Conservation (phyloP, 371 early-diverging fungal genomes). For the Quaeritorhiza haematococci region DNA sequence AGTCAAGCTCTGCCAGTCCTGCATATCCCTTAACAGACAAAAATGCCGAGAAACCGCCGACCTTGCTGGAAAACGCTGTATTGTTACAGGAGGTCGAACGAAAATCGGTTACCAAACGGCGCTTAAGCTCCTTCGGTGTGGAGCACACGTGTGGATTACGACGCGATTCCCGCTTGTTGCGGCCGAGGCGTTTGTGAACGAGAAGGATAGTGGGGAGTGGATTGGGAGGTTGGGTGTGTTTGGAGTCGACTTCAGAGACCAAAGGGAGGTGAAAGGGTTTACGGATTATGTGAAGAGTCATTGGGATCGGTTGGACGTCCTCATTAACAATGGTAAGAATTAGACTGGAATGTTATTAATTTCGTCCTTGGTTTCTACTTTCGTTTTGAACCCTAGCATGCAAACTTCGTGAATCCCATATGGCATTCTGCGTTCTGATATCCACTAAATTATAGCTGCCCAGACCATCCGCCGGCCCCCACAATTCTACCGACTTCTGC, state of each 20-base stretch:
- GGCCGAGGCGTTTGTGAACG: background rate
- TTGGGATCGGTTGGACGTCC: background rate
- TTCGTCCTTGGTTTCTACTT: too few species aligned
- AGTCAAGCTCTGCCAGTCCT: conserved; percentile 5
- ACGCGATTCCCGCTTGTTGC: conserved; percentile 22
- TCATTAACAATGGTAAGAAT: background rate
- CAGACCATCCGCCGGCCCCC: conserved; percentile 20
- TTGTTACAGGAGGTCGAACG: conserved; percentile 19
- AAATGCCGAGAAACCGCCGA: conserved; percentile 11
- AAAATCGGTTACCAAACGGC: conserved; percentile 16
- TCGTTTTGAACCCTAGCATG: too few species aligned
- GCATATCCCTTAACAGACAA: conserved; percentile 9
- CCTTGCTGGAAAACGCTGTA: conserved; percentile 10
- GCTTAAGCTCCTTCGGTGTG: conserved; percentile 12
- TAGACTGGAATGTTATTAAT: background rate
- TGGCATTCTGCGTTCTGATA: background rate
- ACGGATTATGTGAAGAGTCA: background rate
- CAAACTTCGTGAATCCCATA: too few species aligned
- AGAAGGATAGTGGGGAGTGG: conserved; percentile 14
- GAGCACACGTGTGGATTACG: conserved; percentile 17
- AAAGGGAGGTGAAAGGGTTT: conserved; percentile 6
- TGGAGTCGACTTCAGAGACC: conserved; percentile 13
- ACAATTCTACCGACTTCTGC: conserved; percentile 15
- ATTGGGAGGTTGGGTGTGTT: conserved; percentile 13
- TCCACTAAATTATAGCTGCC: conserved; percentile 11